These are phyloP conservation scores for Podochytrium sp. DNA, from an alignment of 192 early-diverging fungal species.

Conservation along the genomic window DNA sequence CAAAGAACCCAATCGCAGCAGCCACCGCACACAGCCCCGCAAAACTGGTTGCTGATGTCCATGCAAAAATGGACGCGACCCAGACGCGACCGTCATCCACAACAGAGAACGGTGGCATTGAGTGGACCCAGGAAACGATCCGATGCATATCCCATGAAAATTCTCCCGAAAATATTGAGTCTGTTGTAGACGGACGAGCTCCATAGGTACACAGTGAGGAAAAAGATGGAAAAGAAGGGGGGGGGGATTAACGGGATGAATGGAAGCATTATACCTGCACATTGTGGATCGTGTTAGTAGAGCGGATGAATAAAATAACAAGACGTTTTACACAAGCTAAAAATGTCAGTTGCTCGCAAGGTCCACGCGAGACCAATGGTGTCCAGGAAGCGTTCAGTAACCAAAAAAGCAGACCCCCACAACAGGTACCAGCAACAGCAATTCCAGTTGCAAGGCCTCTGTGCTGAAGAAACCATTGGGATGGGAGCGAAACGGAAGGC, in stretches of 20 bases:
- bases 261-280: conserved; percentile 38
- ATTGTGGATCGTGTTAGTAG: background rate
- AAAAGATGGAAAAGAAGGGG: conserved; percentile 25
- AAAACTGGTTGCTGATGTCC: background rate
- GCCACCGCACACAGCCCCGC: background rate
- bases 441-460: conserved; percentile 74
- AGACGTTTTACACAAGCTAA: conserved; percentile 9
- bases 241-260: background rate
- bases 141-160: conserved; percentile 66
- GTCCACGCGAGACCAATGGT: conserved; percentile 64
- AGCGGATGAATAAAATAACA: too few relatives aligned
- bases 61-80: conserved; percentile 26
- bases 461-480: conserved; percentile 71
- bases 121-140: conserved; percentile 63
- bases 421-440: conserved; percentile 68
- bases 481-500: conserved; percentile 63
- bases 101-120: conserved; percentile 61
- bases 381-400: conserved; percentile 63
- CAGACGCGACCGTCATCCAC: conserved; percentile 20
- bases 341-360: conserved; percentile 66
- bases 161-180: conserved; percentile 63
- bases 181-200: conserved; percentile 66
- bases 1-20: conserved; percentile 5
- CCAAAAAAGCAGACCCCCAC: conserved; percentile 72
- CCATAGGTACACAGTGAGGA: conserved; percentile 33